Base-by-base conservation (phyloP, 306 rosid species). In the Cyamopsis tetragonoloba region DNA sequence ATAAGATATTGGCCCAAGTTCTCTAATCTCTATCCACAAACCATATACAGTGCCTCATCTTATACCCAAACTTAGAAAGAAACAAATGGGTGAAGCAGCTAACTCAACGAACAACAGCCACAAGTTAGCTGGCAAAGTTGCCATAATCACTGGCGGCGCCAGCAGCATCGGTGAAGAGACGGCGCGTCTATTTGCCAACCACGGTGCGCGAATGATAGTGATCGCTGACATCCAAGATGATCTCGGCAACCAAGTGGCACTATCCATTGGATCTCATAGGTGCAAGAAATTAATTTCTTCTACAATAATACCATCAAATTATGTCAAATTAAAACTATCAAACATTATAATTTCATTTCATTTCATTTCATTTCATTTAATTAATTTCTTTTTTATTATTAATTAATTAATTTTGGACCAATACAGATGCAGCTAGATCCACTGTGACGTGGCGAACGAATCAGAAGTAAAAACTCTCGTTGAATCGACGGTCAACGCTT, bases 161-260 rank as follows among this genome's bases (percentile, higher is more conserved):
- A 88, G 87, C 58, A 91, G 95, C 30, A 85, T 88, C 3, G 88
- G 91, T 2, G 88, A 88, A 55, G 88, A 79, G 23, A 79, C 90
- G 1, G 90, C 77, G 0, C 80, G 76, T 4, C 35, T 37, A 11
- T 83, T 88, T 9, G 69, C 81, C n/a, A 6, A 56, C 0, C 58
- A 77, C 0, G 95, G 91, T 0, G 79, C 82, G 0, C 75, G 75
- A 1, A 66, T 77, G 23, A 78, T 85, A 3, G 86, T 88, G 1
- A 83, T 85, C 0, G 84, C 87, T 0, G 91, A 88, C 48, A 68
- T 85, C 58, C 87, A 79, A 39, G 86, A 88, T 59, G 39, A 81
- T 0, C 49, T 31, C 0, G 91, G 89, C 4, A 59, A 26, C 17
- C 39, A 20, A 6, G 84, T 85, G 1, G 89, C 77, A 5, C 53